These are phyloP conservation scores for Wickerhamiella lipophila DNA, from an alignment of 805 yeast species.

Conservation along the genomic window DNA sequence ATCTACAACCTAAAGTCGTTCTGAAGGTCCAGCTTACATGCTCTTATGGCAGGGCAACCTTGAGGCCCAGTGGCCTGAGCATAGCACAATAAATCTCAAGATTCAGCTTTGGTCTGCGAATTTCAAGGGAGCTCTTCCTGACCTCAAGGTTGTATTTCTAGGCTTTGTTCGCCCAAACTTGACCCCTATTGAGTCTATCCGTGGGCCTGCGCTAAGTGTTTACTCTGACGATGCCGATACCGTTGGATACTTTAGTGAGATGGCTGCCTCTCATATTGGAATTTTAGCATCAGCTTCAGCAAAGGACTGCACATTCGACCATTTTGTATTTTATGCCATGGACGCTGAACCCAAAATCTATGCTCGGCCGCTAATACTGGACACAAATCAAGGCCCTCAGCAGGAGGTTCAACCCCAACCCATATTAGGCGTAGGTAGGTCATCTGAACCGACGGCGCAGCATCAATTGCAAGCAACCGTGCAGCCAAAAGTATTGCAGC, in stretches of 20 bases:
- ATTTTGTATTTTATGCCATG: slow-evolving; percentile 14
- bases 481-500: slow-evolving; percentile 18
- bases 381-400: background rate
- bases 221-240: slow-evolving; percentile 12
- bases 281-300: slow-evolving; percentile 7
- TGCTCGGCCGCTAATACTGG: slow-evolving; percentile 14
- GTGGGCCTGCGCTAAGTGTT: slow-evolving; percentile 18
- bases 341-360: slow-evolving; percentile 8
- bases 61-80: slow-evolving; percentile 8
- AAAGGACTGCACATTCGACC: slow-evolving; percentile 11
- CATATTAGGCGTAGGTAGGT: background rate
- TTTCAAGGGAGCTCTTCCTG: background rate
- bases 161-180: slow-evolving; percentile 10
- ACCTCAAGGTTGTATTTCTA: slow-evolving; percentile 1
- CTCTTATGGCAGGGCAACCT: slow-evolving; percentile 10
- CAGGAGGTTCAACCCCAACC: background rate
- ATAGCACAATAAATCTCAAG: background rate
- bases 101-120: slow-evolving; percentile 5
- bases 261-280: slow-evolving; percentile 13
- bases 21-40: slow-evolving; percentile 3
- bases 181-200: slow-evolving; percentile 17
- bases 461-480: background rate
- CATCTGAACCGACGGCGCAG: background rate
- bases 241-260: slow-evolving; percentile 15
- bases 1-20: no score